phyloP scores from a whole-genome alignment of 176 grass and related monocot species.

The Areca catechu region DNA sequence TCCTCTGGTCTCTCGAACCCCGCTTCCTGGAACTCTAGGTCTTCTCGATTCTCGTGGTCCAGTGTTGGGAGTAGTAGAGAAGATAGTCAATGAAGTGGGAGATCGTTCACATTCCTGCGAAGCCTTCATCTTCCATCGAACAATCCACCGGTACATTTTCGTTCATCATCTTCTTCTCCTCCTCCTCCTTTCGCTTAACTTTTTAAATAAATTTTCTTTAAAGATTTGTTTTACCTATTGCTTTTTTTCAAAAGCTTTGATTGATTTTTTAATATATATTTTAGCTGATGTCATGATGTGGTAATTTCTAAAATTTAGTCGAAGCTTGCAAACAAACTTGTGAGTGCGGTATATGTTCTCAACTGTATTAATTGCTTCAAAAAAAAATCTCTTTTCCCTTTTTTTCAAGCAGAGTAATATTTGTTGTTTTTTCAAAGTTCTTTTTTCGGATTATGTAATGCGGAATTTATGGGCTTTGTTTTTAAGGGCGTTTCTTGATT shows the following conservation, averaged over 20 bases:
- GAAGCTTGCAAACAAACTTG: slow-evolving; percentile 17
- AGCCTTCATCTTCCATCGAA: slow-evolving; percentile 10
- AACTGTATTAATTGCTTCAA: no score
- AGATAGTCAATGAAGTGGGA: slow-evolving; percentile 6
- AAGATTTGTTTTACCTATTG: background rate
- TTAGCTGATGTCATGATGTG: slow-evolving; percentile 19
- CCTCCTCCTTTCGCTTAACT: background rate
- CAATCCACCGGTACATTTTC: slow-evolving; percentile 19
- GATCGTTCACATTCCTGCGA: slow-evolving; percentile 23
- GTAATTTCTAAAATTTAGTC: slow-evolving; percentile 19
- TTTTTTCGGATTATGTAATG: no score
- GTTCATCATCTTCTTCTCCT: background rate
- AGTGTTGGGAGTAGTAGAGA: no score
- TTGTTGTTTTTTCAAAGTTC: background rate
- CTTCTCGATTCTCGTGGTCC: no score
- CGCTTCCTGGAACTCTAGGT: no score
- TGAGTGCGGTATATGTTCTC: slow-evolving; percentile 1
- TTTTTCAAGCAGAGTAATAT: background rate
- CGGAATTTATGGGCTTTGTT: no score
- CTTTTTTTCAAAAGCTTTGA: background rate
- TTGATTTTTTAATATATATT: slow-evolving; percentile 8
- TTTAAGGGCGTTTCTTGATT: background rate
- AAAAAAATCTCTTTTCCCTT: background rate
- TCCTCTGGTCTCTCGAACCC: no score
- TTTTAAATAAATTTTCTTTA: no score